A percentile compares a stretch with the other conserved stretches of the same genome.
Conservation (phyloP, 75 land plant species). For the Cryptomeria japonica region DNA sequence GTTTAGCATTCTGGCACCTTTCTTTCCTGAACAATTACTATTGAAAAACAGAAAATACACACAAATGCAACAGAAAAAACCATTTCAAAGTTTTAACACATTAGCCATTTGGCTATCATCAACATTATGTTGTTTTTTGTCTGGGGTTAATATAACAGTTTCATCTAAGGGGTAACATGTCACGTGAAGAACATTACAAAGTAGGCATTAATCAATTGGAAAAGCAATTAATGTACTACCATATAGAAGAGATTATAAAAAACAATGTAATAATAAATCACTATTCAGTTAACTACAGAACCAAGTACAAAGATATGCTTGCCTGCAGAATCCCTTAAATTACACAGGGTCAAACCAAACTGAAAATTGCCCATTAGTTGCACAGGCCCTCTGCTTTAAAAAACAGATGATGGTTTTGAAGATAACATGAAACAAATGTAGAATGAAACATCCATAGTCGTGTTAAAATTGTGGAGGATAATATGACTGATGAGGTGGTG, state of each 20-base stretch:
- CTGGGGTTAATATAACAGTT: not conserved
- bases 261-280: not conserved
- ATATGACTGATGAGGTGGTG: not conserved
- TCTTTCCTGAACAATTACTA: not conserved
- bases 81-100: not conserved
- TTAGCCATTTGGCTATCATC: not conserved
- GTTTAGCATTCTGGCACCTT: not conserved
- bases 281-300: not conserved
- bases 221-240: not conserved
- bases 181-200: not conserved
- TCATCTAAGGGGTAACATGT: not conserved
- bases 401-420: not conserved
- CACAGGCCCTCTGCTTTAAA: not conserved
- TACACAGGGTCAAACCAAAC: not conserved
- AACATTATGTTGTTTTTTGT: not conserved
- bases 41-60: not conserved
- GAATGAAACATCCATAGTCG: not conserved
- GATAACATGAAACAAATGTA: not conserved
- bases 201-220: not conserved
- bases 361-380: not conserved
- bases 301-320: not conserved
- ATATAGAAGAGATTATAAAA: not conserved
- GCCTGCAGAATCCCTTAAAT: not conserved
- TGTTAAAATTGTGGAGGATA: conserved; percentile 7
- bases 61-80: not conserved